Base-by-base conservation (phyloP, 495 filamentous ascomycete genomes). In the Choiromyces venosus region DNA sequence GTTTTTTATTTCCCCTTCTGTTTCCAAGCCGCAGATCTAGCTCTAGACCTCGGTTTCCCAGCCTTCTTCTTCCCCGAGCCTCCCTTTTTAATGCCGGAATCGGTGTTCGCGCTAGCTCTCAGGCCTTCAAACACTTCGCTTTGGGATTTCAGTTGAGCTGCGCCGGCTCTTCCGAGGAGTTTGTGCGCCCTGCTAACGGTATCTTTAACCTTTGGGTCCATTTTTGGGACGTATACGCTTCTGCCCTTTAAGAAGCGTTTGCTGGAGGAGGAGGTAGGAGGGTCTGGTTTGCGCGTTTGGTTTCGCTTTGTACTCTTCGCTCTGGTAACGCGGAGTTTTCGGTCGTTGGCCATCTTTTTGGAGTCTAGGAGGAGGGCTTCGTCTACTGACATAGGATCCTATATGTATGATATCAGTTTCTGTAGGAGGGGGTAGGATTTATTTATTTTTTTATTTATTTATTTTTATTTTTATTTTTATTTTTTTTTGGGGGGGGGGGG, bases 301-400 rank as follows among this genome's bases (percentile, higher is more conserved):
- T 90, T 95, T 81, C 93, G 91, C 76, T 89, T 88, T 52, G 90
- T 84, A 66, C 90, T 89, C 78, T 92, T 93, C 69, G 94, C 95
- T 18, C 94, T 89, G 6, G 86, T 88, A 68, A 99, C 94, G 42
- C 96, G 90, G 16, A 99, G 85, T 72, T 90, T 90, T 10, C 96
- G 89, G 40, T 96, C 95, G 86, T 97, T 89, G 0, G 94, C 94
- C 82, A 93, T 97, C 74, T 92, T 94, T 86, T 97, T 96, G 40
- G 88, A 94, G 74, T 96, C 87, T 73, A 92, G 87, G 39, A 95
- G 85, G 12, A 99, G 85, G 2, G 96, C 94, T 40, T 91, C 88
- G 81, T 99, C 96, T 37, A 98, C 94, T 25, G 89, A 85, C 80
- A 94, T 97, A 37, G 85, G 86, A 77, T 97, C 92, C 87, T 94